Percentiles rank a stretch among this genome's conserved stretches.
Evolutionary conservation across 495 filamentous ascomycete species (phyloP).

Genomic region (Aspergillus bertholletiae): DNA sequence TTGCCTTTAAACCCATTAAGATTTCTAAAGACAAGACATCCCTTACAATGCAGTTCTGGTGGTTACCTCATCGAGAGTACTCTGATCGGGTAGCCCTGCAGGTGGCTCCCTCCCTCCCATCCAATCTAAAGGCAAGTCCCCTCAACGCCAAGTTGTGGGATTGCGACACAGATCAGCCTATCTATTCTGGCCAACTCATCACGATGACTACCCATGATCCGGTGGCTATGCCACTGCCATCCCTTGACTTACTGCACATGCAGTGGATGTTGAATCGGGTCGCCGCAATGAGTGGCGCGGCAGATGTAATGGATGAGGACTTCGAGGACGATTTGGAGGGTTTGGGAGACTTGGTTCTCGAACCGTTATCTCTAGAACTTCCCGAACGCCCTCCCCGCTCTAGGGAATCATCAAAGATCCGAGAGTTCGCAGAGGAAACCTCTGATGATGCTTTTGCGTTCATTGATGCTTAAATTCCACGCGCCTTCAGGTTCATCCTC

Average conservation of each 20-base stretch:
- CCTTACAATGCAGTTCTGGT: conserved; percentile 5
- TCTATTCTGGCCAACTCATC: conserved; percentile 11
- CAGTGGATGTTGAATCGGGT: conserved; percentile 20
- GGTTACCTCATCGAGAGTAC: background rate
- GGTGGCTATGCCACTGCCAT: conserved; percentile 12
- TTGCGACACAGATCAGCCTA: conserved; percentile 1
- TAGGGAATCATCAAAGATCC: background rate
- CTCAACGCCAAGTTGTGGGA: conserved; percentile 2
- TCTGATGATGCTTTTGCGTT: too few species aligned
- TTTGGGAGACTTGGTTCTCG: background rate
- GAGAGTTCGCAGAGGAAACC: background rate
- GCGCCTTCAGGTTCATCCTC: too few species aligned
- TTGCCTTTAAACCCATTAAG: conserved; percentile 5
- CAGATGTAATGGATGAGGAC: conserved; percentile 12
- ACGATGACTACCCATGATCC: conserved; percentile 18
- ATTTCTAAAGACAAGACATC: conserved; percentile 2
- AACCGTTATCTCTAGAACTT: background rate
- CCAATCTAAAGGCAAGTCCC: background rate
- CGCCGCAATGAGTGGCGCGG: conserved; percentile 16
- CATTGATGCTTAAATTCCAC: too few species aligned
- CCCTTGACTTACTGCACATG: conserved; percentile 14
- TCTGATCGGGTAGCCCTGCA: background rate
- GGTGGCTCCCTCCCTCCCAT: background rate
- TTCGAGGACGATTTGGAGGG: background rate
- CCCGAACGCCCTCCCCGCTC: background rate